A percentile compares a stretch with the other conserved stretches of the same genome.
phyloP scores from a whole-genome alignment of 2,329 filamentous ascomycete species.

The Aureobasidium sp. region DNA sequence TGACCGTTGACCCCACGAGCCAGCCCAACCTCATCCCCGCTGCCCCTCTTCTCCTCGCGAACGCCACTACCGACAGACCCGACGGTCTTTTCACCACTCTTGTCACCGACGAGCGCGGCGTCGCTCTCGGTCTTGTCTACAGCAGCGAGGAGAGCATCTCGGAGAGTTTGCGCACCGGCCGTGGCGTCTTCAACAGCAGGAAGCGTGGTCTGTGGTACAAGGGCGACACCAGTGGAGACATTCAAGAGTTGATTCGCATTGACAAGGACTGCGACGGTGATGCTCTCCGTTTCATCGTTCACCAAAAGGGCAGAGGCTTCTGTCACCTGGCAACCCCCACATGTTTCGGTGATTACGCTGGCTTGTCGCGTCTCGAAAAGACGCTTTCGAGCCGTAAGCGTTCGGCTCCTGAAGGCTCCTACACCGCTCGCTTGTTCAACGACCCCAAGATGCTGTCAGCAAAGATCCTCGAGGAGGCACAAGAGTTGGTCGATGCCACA shows the following conservation, averaged over 20 bases:
- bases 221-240: conserved; percentile 87
- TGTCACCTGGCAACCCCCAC: conserved; percentile 88
- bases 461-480: conserved; percentile 98
- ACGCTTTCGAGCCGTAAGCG: conserved; percentile 74
- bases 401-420: conserved; percentile 80
- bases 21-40: conserved; percentile 55
- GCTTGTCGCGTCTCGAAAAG: conserved; percentile 76
- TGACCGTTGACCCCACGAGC: conserved; percentile 58
- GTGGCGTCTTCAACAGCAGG: conserved; percentile 89
- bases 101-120: conserved; percentile 78
- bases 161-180: conserved; percentile 72
- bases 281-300: conserved; percentile 80
- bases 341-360: conserved; percentile 79
- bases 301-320: conserved; percentile 81
- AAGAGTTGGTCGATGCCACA: conserved; percentile 83
- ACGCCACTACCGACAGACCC: conserved; percentile 69
- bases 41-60: conserved; percentile 60
- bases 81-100: conserved; percentile 84
- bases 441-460: conserved; percentile 82
- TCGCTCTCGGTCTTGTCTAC: conserved; percentile 84
- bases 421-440: conserved; percentile 86
- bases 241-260: conserved; percentile 77
- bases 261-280: conserved; percentile 90
- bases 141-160: conserved; percentile 84
- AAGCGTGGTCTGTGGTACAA: conserved; percentile 97